Conservation (phyloP, 306 rosid genomes). For the Cyamopsis tetragonoloba region DNA sequence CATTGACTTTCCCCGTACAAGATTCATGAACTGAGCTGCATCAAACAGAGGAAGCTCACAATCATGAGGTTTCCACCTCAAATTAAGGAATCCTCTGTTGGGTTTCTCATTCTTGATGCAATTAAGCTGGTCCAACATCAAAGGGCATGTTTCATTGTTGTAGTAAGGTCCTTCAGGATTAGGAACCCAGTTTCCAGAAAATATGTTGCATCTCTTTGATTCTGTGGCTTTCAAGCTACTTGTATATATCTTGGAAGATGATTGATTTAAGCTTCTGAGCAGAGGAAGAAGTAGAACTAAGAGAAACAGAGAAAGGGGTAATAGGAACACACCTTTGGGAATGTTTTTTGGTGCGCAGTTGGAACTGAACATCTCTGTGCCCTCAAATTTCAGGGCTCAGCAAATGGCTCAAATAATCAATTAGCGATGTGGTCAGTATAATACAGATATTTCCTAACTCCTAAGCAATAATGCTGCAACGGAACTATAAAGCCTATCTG, state of each 20-base stretch:
- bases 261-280: constrained; percentile 2
- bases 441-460: no score
- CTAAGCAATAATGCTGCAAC: no score
- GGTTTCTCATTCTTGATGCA: constrained; percentile 66
- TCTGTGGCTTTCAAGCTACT: constrained; percentile 1
- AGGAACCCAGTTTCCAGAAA: constrained; percentile 64
- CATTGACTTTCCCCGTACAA: constrained; percentile 55
- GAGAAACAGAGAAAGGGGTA: constrained; percentile 20
- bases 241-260: constrained; percentile 14
- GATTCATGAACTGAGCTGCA: constrained; percentile 55
- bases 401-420: not conserved
- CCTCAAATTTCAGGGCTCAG: not conserved
- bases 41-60: constrained; percentile 68
- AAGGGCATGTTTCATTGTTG: constrained; percentile 46
- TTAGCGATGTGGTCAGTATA: no score
- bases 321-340: constrained; percentile 18
- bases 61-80: constrained; percentile 71
- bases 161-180: constrained; percentile 43
- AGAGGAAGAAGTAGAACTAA: constrained; percentile 32
- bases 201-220: constrained; percentile 43
- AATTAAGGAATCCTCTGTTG: constrained; percentile 47
- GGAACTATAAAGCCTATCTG: no score
- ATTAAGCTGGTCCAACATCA: constrained; percentile 52
- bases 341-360: constrained; percentile 24
- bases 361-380: not conserved